Conservation (phyloP, 2,329 filamentous ascomycete genomes). For the Colletotrichum theobromicola region DNA sequence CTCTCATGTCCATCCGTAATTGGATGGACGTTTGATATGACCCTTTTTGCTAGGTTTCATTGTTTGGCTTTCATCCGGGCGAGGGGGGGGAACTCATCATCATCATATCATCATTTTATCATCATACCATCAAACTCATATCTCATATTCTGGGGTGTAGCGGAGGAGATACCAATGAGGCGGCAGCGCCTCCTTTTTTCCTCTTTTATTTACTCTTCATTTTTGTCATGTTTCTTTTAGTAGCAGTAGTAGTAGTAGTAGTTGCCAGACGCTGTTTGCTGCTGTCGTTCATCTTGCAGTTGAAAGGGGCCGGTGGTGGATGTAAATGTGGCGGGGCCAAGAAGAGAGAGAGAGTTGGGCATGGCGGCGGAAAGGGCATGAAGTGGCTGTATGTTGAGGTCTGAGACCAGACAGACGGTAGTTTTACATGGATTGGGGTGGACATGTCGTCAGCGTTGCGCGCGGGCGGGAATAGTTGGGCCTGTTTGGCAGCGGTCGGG, state of each 20-base stretch:
- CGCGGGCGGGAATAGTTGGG: neutral
- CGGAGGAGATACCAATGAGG: conserved; percentile 21
- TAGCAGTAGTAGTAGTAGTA: neutral
- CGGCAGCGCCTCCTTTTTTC: neutral
- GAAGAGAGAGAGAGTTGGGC: neutral
- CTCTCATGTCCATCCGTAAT: neutral
- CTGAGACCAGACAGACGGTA: neutral
- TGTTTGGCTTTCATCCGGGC: neutral
- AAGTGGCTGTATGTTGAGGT: neutral
- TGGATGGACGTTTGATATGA: neutral
- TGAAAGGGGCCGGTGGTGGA: neutral
- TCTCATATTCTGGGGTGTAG: neutral
- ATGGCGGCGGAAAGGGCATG: neutral
- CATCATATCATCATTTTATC: neutral
- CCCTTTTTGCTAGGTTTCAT: neutral
- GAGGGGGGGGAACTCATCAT: neutral
- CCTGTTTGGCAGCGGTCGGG: neutral
- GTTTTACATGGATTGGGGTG: neutral
- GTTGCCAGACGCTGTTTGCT: neutral
- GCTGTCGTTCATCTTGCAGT: neutral
- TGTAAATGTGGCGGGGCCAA: neutral
- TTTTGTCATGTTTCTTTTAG: neutral
- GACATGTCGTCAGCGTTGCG: neutral
- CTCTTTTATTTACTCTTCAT: neutral
- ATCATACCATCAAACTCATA: neutral